phyloP scores from a whole-genome alignment of 139 green algal genomes.

The Chlamydomonas sp. region DNA sequence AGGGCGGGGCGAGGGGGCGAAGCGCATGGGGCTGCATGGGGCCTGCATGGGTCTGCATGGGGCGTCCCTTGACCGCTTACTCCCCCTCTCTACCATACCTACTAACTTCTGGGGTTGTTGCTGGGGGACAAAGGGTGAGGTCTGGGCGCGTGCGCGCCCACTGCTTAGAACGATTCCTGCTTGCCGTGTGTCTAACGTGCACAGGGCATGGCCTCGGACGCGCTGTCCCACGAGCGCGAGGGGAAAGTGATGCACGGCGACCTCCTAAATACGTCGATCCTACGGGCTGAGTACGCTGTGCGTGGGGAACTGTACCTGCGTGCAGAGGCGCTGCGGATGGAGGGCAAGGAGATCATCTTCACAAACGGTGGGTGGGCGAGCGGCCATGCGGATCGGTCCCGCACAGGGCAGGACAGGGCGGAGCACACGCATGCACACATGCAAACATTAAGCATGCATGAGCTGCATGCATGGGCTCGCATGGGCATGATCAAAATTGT shows the following conservation, averaged over 20 bases:
- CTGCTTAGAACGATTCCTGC: background rate
- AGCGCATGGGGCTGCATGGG: too few relatives aligned
- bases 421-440: too few relatives aligned
- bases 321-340: conserved; percentile 68
- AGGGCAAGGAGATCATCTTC: conserved; percentile 89
- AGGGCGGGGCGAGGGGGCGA: too few relatives aligned
- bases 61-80: too few relatives aligned
- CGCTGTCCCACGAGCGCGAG: conserved; percentile 44
- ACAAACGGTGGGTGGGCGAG: conserved; percentile 81
- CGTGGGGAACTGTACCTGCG: conserved; percentile 86
- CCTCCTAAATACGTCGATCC: conserved; percentile 72
- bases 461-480: too few relatives aligned
- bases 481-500: conserved; percentile 5
- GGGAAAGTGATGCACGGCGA: conserved; percentile 72
- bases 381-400: too few relatives aligned
- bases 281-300: conserved; percentile 60
- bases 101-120: background rate
- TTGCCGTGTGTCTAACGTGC: background rate
- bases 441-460: background rate
- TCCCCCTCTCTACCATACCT: too few relatives aligned
- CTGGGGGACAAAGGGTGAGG: background rate
- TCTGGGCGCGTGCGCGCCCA: background rate
- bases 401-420: too few relatives aligned
- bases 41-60: too few relatives aligned
- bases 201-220: too few relatives aligned